Evolutionary conservation across 257 asterid genomes (phyloP), one percentile per base, ranked within the genome.

Genomic region (Fraxinus pennsylvanica): DNA sequence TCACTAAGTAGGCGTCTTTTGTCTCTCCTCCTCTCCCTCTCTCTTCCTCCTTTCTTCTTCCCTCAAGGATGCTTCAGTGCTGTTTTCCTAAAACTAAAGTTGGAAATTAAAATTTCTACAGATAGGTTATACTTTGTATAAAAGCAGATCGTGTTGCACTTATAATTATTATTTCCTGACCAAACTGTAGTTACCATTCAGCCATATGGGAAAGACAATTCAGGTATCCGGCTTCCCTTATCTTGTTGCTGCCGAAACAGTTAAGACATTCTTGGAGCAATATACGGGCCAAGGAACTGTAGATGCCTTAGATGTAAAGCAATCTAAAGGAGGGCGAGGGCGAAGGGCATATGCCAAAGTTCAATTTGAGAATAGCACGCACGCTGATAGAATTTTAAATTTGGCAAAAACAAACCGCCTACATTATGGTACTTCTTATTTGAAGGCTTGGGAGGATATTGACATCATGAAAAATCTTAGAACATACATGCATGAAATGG

Each of bases 281-380:
- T 3, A 63, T 19, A 86, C 94, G 0, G 90, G 90, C 35, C 61
- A 1, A 22, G 96, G 88, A 38, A 82, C 90, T 27, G 75, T 93
- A 36, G 78, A 61, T 75, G 96, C 91, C 59, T 35, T 91, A 75
- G 90, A 92, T 76, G 92, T 94, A 35, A 89, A 86, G 79, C 79
- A 9, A 29, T 22, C 79, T 65, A 88, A 79, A 80, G 35, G 54
- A 3, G 89, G 92, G 33, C 5, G n/a, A 14, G 89, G 92, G 33
- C 5, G n/a, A 14, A 87, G 96, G 77, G 84, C 96, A 68, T 88
- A 80, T 67, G 98, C 98, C 4, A 89, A 22, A 73, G 98, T 95
- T 50, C 98, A 95, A 78, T 95, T 93, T 73, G 76, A 63, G 13
- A 29, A 68, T 21, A 39, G n/a, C 76, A 19, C 0, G 17, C 63